Conservation (phyloP, 2,329 filamentous ascomycete species). For the Rachicladosporium sp. region DNA sequence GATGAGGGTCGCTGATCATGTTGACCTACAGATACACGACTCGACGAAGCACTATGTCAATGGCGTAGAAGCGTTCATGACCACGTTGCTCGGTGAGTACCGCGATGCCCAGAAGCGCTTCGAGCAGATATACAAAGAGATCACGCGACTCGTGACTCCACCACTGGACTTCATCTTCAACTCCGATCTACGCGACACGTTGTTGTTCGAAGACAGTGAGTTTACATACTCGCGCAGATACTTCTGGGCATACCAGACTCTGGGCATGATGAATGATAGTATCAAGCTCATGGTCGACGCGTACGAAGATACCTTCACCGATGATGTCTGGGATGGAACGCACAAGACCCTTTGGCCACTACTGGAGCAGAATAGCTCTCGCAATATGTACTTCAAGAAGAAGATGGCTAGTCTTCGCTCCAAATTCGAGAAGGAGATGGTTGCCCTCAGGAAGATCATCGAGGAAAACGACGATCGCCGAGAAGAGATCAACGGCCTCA, state of each 20-base stretch:
- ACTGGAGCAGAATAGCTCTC: conserved; percentile 32
- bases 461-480: conserved; percentile 42
- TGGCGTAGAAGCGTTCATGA: too few species aligned
- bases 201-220: conserved; percentile 48
- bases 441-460: conserved; percentile 35
- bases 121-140: conserved; percentile 33
- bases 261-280: conserved; percentile 47
- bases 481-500: conserved; percentile 43
- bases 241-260: conserved; percentile 51
- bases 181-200: conserved; percentile 40
- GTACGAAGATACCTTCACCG: conserved; percentile 46
- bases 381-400: conserved; percentile 37
- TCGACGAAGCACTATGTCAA: too few species aligned
- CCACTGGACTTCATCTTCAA: conserved; percentile 50
- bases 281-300: conserved; percentile 47
- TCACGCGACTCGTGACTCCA: conserved; percentile 48
- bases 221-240: conserved; percentile 51
- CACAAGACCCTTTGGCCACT: conserved; percentile 46
- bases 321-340: conserved; percentile 46
- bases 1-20: too few species aligned
- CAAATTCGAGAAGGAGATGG: conserved; percentile 42
- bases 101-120: too few species aligned
- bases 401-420: conserved; percentile 35
- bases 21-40: too few species aligned
- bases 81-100: too few species aligned